These are phyloP conservation scores for Zygoascus meyerae DNA, from an alignment of 1,139 yeast species.

Conservation along the genomic window DNA sequence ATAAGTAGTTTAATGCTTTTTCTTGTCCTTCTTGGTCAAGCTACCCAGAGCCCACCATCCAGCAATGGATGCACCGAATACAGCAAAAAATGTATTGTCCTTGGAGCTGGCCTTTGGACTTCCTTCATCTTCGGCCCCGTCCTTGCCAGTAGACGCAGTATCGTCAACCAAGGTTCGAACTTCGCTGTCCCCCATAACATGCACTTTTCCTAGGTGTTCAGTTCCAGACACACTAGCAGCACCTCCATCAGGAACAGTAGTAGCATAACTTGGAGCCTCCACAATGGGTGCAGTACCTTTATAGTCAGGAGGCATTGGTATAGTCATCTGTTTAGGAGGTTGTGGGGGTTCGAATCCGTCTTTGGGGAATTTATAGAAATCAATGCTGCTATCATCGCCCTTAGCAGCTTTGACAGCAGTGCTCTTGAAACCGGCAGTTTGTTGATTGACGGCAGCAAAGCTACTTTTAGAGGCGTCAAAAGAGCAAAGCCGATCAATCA, in stretches of 20 bases:
- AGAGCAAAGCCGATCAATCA: constrained; percentile 43
- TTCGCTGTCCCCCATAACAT: constrained; percentile 9
- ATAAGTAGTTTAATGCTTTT: constrained; percentile 10
- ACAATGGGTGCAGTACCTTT: constrained; percentile 19
- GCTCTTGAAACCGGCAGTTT: neutral
- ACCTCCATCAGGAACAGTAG: constrained; percentile 26
- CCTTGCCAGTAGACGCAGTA: constrained; percentile 15
- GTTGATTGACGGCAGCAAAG: neutral
- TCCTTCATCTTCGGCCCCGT: constrained; percentile 8
- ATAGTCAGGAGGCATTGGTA: constrained; percentile 37
- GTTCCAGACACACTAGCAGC: constrained; percentile 21
- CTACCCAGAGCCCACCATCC: constrained; percentile 34
- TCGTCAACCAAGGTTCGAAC: constrained; percentile 20
- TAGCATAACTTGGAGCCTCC: constrained; percentile 23
- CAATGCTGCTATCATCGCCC: constrained; percentile 39
- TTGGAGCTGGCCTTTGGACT: constrained; percentile 14
- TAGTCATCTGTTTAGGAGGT: constrained; percentile 29
- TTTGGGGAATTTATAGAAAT: constrained; percentile 37
- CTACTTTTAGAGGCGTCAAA: constrained; percentile 28
- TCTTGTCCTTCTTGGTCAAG: constrained; percentile 13
- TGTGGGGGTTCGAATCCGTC: constrained; percentile 17
- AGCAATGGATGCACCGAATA: constrained; percentile 29
- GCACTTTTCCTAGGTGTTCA: constrained; percentile 15
- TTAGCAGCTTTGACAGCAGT: constrained; percentile 28
- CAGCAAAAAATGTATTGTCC: constrained; percentile 30